These are phyloP conservation scores for Tylopilus rubrobrunneus DNA, from an alignment of 768 basidiomycete genomes.

Conservation along the genomic window DNA sequence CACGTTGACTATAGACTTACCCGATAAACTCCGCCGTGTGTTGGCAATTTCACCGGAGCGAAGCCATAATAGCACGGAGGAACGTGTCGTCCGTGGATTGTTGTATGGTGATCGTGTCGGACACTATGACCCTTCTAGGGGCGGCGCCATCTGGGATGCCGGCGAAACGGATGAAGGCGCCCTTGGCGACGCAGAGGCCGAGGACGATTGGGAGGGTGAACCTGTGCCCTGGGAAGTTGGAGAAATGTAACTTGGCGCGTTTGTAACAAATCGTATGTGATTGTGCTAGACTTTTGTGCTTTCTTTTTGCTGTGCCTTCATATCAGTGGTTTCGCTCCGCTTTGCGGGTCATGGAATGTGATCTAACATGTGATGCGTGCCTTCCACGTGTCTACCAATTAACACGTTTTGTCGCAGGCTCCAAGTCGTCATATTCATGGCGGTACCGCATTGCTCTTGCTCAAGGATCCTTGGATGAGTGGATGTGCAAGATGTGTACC, in stretches of 20 bases:
- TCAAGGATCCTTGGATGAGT: conserved; percentile 14
- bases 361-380: conserved; percentile 20
- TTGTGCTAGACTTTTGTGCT: conserved; percentile 19
- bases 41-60: conserved; percentile 55
- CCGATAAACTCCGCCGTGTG: conserved; percentile 61
- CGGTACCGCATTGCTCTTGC: conserved; percentile 8
- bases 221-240: conserved; percentile 79
- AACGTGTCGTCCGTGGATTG: conserved; percentile 55
- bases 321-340: conserved; percentile 26
- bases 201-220: conserved; percentile 73
- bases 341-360: conserved; percentile 22
- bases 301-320: conserved; percentile 33
- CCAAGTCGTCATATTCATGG: conserved; percentile 3
- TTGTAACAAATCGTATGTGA: conserved; percentile 23
- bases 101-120: conserved; percentile 53
- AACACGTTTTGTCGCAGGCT: background rate
- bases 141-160: conserved; percentile 73
- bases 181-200: conserved; percentile 46
- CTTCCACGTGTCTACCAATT: conserved; percentile 22
- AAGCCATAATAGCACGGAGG: conserved; percentile 40
- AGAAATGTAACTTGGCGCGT: conserved; percentile 48
- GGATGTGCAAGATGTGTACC: conserved; percentile 12
- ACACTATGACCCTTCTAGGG: conserved; percentile 59
- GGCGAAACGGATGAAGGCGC: conserved; percentile 54
- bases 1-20: conserved; percentile 54